Evolutionary conservation across 495 filamentous ascomycete genomes (phyloP).

Genomic region (Tetracladium setigerum): DNA sequence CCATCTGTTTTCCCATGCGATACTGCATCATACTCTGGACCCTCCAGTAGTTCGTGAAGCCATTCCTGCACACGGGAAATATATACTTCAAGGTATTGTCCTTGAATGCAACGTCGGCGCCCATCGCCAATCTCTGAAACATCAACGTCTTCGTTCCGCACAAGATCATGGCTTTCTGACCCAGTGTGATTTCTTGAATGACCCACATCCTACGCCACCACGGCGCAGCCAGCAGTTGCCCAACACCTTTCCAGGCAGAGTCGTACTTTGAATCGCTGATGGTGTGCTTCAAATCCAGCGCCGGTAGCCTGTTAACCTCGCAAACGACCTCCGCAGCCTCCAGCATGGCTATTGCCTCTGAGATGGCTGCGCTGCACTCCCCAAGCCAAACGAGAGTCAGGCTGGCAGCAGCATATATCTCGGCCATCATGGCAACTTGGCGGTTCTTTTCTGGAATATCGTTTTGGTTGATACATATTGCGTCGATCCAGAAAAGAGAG

Average conservation of each 20-base stretch:
- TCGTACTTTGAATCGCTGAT: not conserved
- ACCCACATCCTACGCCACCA: conserved; percentile 21
- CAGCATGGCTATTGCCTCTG: no score
- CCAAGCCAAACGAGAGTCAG: conserved; percentile 16
- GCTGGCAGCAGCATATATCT: conserved; percentile 7
- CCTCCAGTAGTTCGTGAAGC: not conserved
- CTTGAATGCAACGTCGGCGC: not conserved
- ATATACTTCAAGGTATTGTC: not conserved
- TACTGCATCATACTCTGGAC: not conserved
- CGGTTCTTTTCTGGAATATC: conserved; percentile 1
- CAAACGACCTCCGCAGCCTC: no score
- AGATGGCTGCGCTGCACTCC: not conserved
- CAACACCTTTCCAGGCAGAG: not conserved
- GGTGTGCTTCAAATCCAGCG: no score
- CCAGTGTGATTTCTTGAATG: conserved; percentile 14
- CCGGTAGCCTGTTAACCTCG: no score
- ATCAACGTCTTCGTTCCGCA: conserved; percentile 8
- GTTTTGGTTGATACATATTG: conserved; percentile 15
- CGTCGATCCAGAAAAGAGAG: conserved; percentile 6
- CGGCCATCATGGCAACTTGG: conserved; percentile 12
- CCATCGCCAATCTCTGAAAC: conserved; percentile 4
- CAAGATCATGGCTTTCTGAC: conserved; percentile 1
- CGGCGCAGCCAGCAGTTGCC: not conserved
- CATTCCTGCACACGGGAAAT: not conserved
- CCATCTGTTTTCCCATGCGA: conserved; percentile 5